These are phyloP conservation scores for Globisporangium rhizosaccharum DNA, from an alignment of 352 stramenopile genomes.

Conservation along the genomic window DNA sequence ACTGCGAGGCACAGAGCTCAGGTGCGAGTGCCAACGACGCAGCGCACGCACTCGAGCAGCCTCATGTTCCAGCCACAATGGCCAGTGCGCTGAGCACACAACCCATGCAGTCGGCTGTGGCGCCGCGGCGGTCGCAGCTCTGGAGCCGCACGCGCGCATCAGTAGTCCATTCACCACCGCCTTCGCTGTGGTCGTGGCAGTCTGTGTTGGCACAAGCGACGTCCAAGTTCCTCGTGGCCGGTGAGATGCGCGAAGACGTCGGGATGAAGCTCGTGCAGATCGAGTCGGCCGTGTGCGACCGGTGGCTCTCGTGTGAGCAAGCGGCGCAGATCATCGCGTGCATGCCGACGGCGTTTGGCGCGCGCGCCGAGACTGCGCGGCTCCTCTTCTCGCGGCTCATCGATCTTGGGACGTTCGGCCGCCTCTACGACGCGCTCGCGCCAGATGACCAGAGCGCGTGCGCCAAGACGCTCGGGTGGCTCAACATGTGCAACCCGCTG, in stretches of 20 bases:
- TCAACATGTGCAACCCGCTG: slow-evolving; percentile 82
- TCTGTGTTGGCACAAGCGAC: slow-evolving; percentile 25
- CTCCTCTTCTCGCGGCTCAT: slow-evolving; percentile 74
- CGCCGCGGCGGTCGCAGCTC: slow-evolving; percentile 29
- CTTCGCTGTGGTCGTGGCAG: slow-evolving; percentile 14
- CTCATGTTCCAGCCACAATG: not conserved
- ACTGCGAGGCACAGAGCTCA: no score
- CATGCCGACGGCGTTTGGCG: slow-evolving; percentile 58
- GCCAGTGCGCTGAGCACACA: not conserved
- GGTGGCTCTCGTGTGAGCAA: slow-evolving; percentile 68
- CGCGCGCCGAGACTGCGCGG: slow-evolving; percentile 56
- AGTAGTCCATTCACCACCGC: slow-evolving; percentile 31
- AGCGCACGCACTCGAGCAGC: not conserved
- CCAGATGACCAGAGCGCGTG: slow-evolving; percentile 43
- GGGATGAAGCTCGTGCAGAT: slow-evolving; percentile 79
- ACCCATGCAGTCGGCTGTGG: not conserved
- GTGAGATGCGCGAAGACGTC: slow-evolving; percentile 57
- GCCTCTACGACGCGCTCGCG: slow-evolving; percentile 48
- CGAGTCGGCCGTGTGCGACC: slow-evolving; percentile 68
- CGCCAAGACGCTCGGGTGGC: slow-evolving; percentile 52
- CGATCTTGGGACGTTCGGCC: slow-evolving; percentile 61
- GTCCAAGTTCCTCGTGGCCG: slow-evolving; percentile 38
- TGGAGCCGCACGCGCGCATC: slow-evolving; percentile 44
- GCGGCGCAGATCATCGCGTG: slow-evolving; percentile 67
- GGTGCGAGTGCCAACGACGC: not conserved